Base-by-base conservation (phyloP, 345 rosid species). In the Mallotus nudiflorus region DNA sequence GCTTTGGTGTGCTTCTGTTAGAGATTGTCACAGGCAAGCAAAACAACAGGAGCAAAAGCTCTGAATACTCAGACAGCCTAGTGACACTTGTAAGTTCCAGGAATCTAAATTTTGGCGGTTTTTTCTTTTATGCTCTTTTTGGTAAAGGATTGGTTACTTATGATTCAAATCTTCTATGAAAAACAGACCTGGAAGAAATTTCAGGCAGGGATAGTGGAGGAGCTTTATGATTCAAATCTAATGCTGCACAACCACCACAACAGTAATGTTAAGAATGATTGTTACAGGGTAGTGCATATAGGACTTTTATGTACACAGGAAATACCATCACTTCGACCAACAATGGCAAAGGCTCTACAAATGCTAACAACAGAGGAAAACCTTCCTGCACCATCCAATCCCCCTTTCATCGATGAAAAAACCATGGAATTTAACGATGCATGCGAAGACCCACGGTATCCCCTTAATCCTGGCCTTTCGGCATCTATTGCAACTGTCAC, bases 221-320 rank as follows among this genome's bases (percentile, higher is more conserved):
- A 89, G 45, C 84, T 90, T 62, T 90, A 62, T 6, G 97, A 92
- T 83, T 85, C 87, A 27, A 92, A 89, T 68, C 75, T 95, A 25
- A 75, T 78, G 73, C 73, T 88, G 69, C 74, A 84, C 6, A 62
- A 81, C 70, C 67, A 76, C 70, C 76, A 76, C 20, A 63, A 88
- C 78, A 42, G 67, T 77, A 75, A 73, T 53, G 77, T 82, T 44
- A 86, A 82, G 76, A 77, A 79, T 51, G 97, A 91, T 59, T 78
- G 86, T 53, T 42, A n/a, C 16, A 85, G 97, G 39, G 92, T 81
- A 66, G 71, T 92, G 70, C 97, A 90, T 19, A 78, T 92, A 69
- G 97, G 89, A 57, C 89, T 95, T 25, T 75, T 89, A 67, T 95
- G 99, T 77, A 74, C 89, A 35, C 98, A 94, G 82, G 98, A 90